phyloP scores from a whole-genome alignment of 768 basidiomycete species.

The Cystobasidium ongulense region DNA sequence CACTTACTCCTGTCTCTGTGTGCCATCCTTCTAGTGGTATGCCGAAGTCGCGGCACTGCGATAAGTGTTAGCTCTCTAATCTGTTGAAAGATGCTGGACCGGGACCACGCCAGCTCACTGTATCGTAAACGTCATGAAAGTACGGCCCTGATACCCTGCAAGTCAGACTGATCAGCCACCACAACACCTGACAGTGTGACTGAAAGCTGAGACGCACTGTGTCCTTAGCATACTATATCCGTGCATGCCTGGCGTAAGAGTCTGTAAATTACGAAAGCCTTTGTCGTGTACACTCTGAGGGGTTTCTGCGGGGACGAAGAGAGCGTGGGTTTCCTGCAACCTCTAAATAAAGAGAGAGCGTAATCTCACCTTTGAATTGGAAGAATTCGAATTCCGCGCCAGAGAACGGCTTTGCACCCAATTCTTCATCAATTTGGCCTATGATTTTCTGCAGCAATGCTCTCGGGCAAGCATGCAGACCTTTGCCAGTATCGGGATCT shows the following conservation, averaged over 20 bases:
- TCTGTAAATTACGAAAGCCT: slow-evolving; percentile 61
- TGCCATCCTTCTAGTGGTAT: slow-evolving; percentile 68
- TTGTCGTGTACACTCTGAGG: slow-evolving; percentile 67
- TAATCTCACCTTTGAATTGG: slow-evolving; percentile 31
- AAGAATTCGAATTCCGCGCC: slow-evolving; percentile 67
- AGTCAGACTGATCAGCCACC: slow-evolving; percentile 45
- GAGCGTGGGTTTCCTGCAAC: neutral
- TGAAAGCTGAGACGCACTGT: slow-evolving; percentile 49
- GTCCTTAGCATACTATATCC: slow-evolving; percentile 90
- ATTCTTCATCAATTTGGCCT: slow-evolving; percentile 49
- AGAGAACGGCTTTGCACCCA: slow-evolving; percentile 53
- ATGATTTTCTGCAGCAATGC: slow-evolving; percentile 62
- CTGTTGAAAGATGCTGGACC: too few species aligned
- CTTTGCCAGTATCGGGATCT: slow-evolving; percentile 63
- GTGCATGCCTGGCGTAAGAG: slow-evolving; percentile 93
- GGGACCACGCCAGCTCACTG: slow-evolving; percentile 34
- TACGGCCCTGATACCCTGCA: slow-evolving; percentile 60
- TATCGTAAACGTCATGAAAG: slow-evolving; percentile 79
- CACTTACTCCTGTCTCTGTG: slow-evolving; percentile 82
- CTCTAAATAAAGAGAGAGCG: neutral
- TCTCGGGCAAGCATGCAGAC: slow-evolving; percentile 70
- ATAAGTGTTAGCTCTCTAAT: neutral
- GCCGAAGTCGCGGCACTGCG: slow-evolving; percentile 57
- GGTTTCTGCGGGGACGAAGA: slow-evolving; percentile 57
- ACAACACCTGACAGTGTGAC: neutral